Base-by-base conservation (phyloP, 2,329 filamentous ascomycete genomes). In the Botrytis fragariae region DNA sequence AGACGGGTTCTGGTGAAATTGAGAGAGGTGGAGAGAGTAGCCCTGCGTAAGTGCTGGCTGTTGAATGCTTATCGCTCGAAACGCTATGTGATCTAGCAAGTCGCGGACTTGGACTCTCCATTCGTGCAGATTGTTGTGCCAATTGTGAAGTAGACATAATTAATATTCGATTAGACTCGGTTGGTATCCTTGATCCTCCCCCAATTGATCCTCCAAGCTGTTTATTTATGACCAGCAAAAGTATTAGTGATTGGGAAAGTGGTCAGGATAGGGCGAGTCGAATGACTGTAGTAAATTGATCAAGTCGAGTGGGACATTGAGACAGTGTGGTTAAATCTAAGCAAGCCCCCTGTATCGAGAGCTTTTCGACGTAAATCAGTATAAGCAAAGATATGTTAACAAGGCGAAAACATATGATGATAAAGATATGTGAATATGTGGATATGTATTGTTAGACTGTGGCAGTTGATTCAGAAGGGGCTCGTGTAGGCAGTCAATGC, bases 1-100 rank as follows among this genome's bases (percentile, higher is more conserved):
- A 99, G 29, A 91, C 93, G 44, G 96, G 91, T 77, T 92, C 86
- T 16, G 95, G 96, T 63, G 90, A 90, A 73, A 95, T 87, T 68
- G 85, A 85, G 48, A 88, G 81, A 29, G 93, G 92, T 70, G 93
- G 92, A 64, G 90, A 88, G 82, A 89, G 86, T 68, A 92, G 83
- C 79, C 87, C 87, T 79, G 86, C 84, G 81, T 83, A 84, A 32
- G 48, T 42, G 79, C 87, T 84, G 75, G 87, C 85, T 75, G 87
- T 84, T 9, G 91, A 93, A 37, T 90, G 89, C 74, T 88, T 85
- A 81, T 93, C 92, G 84, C 91, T 93, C 74, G 90, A 93, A 76
- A 92, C 86, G 82, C 91, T 93, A 76, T 87, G 87, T 42, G 80
- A 79, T 75, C 79, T 74, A 39, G 64, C 74, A 45, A 69, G 39